Base-by-base conservation (phyloP, 495 filamentous ascomycete species). In the Penicillium herquei region DNA sequence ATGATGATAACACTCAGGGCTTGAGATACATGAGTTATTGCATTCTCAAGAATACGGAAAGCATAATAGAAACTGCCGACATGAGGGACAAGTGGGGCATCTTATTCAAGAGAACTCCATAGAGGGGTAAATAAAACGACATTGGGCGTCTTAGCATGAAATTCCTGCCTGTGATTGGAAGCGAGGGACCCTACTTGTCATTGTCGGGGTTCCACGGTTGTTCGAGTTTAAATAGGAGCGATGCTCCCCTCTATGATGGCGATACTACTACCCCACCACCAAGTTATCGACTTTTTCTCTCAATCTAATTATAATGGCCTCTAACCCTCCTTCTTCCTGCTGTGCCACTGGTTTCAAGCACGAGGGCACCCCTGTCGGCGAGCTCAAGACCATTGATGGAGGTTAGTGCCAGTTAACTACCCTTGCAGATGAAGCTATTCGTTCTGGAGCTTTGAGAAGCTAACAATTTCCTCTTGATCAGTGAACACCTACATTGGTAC, bases 341-440 rank as follows among this genome's bases (percentile, higher is more conserved):
- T 86, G 83, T 59, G 76, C 77, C 57, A 62, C 78, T 61, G 83
- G 82, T 64, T 75, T 78, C 71, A 76, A 70, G 65, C 76, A 78
- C 51, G 70, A 77, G 63, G 76, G 76, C 45, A 70, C 57, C 49
- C 69, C 76, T 35, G 54, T 66, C 47, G 76, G 71, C 58, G 73
- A 77, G 55, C 51, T 59, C 40, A 77, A 78, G 73, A 63, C 62
- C 51, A 65, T 76, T 55, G 62, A 62, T 34, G 71, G 71, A 55
- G 66, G 75, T 77, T 51, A 58, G 72, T 63, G 44, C n/a, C 0
- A 43, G 8, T n/a, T n/a, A 39, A 17, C 6, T 16, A 3, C 14
- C 39, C 5, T 11, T 12, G 21, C 21, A 26, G 21, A 26, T 26
- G 4, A 26, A 26, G 21, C 21, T 26, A 26, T 1, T 26, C 2